Evolutionary conservation across 345 rosid genomes (phyloP).

Genomic region (Anacardium occidentale): DNA sequence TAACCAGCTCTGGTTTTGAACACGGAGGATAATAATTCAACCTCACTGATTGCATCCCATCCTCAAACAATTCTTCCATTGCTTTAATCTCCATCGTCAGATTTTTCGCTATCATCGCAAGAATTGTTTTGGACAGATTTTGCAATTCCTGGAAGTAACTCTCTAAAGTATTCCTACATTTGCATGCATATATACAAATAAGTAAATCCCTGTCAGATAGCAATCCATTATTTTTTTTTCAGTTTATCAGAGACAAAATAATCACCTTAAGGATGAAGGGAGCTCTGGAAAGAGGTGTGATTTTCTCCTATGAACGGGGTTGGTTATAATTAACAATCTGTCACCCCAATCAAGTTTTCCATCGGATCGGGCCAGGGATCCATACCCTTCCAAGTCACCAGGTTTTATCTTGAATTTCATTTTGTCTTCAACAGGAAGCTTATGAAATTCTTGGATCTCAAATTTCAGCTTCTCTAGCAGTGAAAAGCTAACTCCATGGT

Average conservation of each 20-base stretch:
- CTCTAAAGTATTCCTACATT: slow-evolving; percentile 30
- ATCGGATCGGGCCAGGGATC: background rate
- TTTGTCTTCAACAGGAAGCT: slow-evolving; percentile 35
- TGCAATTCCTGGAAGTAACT: slow-evolving; percentile 28
- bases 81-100: slow-evolving; percentile 23
- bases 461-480: slow-evolving; percentile 21
- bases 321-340: slow-evolving; percentile 21
- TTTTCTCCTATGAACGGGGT: slow-evolving; percentile 27
- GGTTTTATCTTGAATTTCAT: slow-evolving; percentile 27
- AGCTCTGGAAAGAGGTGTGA: slow-evolving; percentile 38
- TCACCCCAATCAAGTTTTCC: slow-evolving; percentile 39
- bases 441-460: slow-evolving; percentile 26
- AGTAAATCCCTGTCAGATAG: background rate
- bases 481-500: slow-evolving; percentile 31
- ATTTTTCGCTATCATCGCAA: slow-evolving; percentile 22
- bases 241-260: too few relatives aligned
- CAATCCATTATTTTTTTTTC: too few relatives aligned
- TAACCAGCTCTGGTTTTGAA: slow-evolving; percentile 22
- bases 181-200: background rate
- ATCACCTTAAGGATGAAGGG: slow-evolving; percentile 35
- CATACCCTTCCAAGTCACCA: slow-evolving; percentile 36
- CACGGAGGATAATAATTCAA: slow-evolving; percentile 31
- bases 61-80: slow-evolving; percentile 34
- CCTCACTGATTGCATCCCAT: slow-evolving; percentile 37
- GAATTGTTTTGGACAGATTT: slow-evolving; percentile 30